These are phyloP conservation scores for Xylariaceae sp. DNA, from an alignment of 2,329 filamentous ascomycete genomes.

Conservation along the genomic window DNA sequence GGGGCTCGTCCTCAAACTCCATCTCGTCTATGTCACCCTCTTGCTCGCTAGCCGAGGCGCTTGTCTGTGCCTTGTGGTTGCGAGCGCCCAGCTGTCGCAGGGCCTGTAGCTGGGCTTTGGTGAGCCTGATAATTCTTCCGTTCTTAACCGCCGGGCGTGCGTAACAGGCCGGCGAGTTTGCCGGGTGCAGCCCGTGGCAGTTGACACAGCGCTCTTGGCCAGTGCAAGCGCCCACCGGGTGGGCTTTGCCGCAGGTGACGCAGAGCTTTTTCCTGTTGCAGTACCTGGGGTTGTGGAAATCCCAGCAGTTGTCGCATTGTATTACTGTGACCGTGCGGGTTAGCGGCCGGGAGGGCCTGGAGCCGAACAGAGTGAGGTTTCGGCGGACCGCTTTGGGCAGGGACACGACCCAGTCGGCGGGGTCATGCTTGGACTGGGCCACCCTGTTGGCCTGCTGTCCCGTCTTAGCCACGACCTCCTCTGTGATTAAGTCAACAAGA, in stretches of 20 bases:
- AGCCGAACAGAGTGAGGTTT: background rate
- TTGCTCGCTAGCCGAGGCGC: no score
- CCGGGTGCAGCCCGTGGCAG: background rate
- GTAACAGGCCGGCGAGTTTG: background rate
- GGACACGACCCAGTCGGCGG: background rate
- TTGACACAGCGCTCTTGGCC: background rate
- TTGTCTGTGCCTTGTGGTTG: no score
- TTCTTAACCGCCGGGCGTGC: background rate
- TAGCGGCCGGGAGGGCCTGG: background rate
- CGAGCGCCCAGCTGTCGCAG: no score
- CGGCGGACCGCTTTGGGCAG: background rate
- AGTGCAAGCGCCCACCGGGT: background rate
- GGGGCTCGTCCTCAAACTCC: no score
- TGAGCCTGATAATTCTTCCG: background rate
- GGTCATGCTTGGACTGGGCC: background rate
- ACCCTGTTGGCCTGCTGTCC: background rate
- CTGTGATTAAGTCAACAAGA: background rate
- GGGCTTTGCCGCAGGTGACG: background rate
- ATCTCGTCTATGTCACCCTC: no score
- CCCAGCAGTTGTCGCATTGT: background rate
- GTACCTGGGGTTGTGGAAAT: background rate
- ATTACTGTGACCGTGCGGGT: background rate
- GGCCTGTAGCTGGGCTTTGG: background rate
- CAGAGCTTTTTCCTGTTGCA: background rate
- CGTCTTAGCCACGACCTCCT: background rate